phyloP scores from a whole-genome alignment of 441 rosid genomes.

The Adansonia rubrostipa region DNA sequence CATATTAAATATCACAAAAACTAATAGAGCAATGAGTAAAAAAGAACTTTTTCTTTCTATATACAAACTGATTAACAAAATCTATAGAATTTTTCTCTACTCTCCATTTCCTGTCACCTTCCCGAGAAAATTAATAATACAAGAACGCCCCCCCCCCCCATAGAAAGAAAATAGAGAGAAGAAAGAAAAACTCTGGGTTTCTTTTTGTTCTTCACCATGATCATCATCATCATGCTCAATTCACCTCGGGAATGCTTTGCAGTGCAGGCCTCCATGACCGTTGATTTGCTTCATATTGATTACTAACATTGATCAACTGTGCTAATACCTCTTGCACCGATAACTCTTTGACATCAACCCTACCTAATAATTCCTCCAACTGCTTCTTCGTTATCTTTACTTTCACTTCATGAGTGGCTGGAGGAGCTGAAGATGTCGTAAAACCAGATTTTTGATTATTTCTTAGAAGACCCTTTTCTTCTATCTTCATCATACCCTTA shows the following conservation, averaged over 20 bases:
- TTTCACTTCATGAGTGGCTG: constrained; percentile 43
- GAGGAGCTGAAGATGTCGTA: constrained; percentile 10
- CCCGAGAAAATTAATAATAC: constrained; percentile 2
- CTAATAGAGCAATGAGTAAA: neutral
- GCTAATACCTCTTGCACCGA: constrained; percentile 49
- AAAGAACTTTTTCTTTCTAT: neutral
- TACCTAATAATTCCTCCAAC: constrained; percentile 56
- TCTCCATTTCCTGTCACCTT: constrained; percentile 23
- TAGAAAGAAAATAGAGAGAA: neutral
- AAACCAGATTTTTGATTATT: neutral
- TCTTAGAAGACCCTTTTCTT: constrained; percentile 25
- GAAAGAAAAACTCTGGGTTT: neutral
- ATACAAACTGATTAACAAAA: constrained; percentile 20
- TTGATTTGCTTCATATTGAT: constrained; percentile 35
- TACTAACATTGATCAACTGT: constrained; percentile 36
- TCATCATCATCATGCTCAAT: constrained; percentile 12
- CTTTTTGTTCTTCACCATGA: neutral
- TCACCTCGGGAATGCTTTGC: constrained; percentile 66
- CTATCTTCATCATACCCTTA: neutral
- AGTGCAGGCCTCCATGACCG: constrained; percentile 65
- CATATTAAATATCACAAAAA: neutral
- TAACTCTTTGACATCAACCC: constrained; percentile 44
- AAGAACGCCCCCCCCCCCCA: neutral
- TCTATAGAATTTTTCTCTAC: neutral
- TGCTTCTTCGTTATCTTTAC: constrained; percentile 65